Percentiles rank a stretch among this genome's conserved stretches.
Conservation (phyloP, 176 grass and related monocot genomes). For the Ampelocalamus luodianensis region DNA sequence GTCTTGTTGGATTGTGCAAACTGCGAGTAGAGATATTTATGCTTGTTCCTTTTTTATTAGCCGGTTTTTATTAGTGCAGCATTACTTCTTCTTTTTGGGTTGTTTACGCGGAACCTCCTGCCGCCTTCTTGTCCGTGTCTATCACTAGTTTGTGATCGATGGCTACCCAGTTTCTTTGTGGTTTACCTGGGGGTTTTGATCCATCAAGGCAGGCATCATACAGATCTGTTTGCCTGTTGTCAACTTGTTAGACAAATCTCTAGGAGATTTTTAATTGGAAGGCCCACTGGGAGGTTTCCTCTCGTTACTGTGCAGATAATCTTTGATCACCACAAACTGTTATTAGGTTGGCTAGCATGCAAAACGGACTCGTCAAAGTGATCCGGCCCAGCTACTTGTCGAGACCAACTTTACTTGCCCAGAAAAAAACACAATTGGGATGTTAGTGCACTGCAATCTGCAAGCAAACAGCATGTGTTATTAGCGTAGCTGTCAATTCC, state of each 20-base stretch:
- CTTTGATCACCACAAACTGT: too few species aligned
- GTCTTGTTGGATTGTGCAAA: conserved; percentile 39
- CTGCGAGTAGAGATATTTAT: conserved; percentile 39
- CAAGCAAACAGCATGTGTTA: too few species aligned
- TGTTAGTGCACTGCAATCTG: too few species aligned
- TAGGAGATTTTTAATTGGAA: background rate
- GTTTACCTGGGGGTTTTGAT: background rate
- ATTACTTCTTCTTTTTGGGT: background rate
- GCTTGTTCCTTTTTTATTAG: background rate
- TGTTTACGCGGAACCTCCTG: background rate
- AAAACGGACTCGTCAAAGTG: too few species aligned
- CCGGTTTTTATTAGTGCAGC: background rate
- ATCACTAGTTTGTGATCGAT: background rate
- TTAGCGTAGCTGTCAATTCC: too few species aligned
- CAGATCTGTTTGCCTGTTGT: background rate
- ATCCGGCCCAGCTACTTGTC: too few species aligned
- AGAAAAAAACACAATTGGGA: too few species aligned
- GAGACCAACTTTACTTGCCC: too few species aligned
- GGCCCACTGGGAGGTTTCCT: background rate
- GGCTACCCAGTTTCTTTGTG: background rate
- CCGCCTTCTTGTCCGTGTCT: background rate
- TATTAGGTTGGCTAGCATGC: too few species aligned
- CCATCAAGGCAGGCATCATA: background rate
- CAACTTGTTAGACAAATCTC: background rate
- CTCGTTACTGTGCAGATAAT: too few species aligned